Evolutionary conservation across 2,329 filamentous ascomycete species (phyloP).

Genomic region (Trichophyton simii): DNA sequence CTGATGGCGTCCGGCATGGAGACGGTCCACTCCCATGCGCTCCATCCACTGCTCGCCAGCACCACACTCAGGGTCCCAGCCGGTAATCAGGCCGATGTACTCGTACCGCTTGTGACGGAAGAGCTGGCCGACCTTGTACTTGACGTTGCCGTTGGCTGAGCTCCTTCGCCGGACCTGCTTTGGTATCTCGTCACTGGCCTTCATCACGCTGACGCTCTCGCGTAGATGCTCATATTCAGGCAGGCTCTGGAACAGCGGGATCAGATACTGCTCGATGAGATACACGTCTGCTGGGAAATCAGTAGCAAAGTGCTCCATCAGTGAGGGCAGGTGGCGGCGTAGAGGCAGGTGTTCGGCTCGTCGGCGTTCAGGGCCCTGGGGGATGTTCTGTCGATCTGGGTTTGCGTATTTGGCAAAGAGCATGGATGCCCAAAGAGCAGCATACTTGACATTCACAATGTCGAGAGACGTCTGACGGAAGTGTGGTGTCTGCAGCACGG

Average conservation of each 20-base stretch:
- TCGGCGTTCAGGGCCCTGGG: conserved; percentile 15
- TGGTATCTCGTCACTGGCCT: conserved; percentile 43
- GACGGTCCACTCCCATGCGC: conserved; percentile 49
- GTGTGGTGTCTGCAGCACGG: conserved; percentile 44
- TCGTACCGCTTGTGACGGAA: conserved; percentile 71
- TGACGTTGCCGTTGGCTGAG: conserved; percentile 36
- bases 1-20: conserved; percentile 49
- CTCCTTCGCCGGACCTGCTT: conserved; percentile 34
- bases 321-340: conserved; percentile 50
- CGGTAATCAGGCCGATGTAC: conserved; percentile 70
- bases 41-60: conserved; percentile 51
- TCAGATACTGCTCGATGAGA: conserved; percentile 55
- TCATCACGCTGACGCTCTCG: conserved; percentile 44
- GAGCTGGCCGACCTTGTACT: conserved; percentile 65
- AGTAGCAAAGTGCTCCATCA: conserved; percentile 52
- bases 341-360: conserved; percentile 38
- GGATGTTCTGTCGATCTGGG: conserved; percentile 1
- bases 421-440: conserved; percentile 58
- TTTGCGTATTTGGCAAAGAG: conserved; percentile 35
- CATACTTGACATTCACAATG: conserved; percentile 53
- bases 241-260: conserved; percentile 45
- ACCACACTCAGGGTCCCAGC: conserved; percentile 60
- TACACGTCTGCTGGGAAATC: conserved; percentile 60
- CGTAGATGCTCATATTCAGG: conserved; percentile 43
- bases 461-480: conserved; percentile 35